Percentiles rank a stretch among this genome's conserved stretches.
phyloP scores from a whole-genome alignment of 73 alveolate genomes.

The Diophrys sp. region DNA sequence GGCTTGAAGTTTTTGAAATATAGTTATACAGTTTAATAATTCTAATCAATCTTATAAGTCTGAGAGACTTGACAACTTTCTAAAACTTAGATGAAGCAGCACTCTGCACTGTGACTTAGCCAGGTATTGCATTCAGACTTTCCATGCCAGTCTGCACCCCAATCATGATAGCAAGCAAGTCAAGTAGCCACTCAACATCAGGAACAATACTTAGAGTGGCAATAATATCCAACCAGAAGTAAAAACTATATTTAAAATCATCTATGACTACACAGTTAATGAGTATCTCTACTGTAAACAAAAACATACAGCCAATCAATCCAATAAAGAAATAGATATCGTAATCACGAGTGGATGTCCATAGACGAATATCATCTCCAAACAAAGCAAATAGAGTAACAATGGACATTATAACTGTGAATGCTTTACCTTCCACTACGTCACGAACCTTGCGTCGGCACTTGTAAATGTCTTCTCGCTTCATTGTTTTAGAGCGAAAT shows the following conservation, averaged over 20 bases:
- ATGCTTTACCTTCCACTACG: constrained; percentile 61
- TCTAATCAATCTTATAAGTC: constrained; percentile 67
- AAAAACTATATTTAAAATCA: constrained; percentile 63
- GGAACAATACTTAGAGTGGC: constrained; percentile 70
- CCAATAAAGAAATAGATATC: constrained; percentile 42
- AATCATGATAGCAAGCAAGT: constrained; percentile 17
- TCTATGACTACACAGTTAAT: constrained; percentile 49
- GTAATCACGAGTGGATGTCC: constrained; percentile 41
- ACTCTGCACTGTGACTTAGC: constrained; percentile 14
- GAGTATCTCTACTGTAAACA: constrained; percentile 56
- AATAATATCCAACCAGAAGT: constrained; percentile 73
- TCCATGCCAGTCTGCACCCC: constrained; percentile 28
- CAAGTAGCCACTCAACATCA: constrained; percentile 58
- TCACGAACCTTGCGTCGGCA: constrained; percentile 25
- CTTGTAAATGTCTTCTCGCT: constrained; percentile 6
- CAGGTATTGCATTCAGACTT: constrained; percentile 36
- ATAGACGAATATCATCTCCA: constrained; percentile 68
- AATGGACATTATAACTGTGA: constrained; percentile 52
- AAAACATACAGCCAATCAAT: constrained; percentile 38
- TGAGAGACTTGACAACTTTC: constrained; percentile 50
- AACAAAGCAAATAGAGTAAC: constrained; percentile 63
- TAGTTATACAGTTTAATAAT: constrained; percentile 70
- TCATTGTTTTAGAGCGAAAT: not conserved
- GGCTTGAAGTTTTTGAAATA: constrained; percentile 23
- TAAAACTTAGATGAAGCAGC: constrained; percentile 13